Evolutionary conservation across 1,284 basidiomycete species (phyloP).

Genomic region (Puccinia novopanici): DNA sequence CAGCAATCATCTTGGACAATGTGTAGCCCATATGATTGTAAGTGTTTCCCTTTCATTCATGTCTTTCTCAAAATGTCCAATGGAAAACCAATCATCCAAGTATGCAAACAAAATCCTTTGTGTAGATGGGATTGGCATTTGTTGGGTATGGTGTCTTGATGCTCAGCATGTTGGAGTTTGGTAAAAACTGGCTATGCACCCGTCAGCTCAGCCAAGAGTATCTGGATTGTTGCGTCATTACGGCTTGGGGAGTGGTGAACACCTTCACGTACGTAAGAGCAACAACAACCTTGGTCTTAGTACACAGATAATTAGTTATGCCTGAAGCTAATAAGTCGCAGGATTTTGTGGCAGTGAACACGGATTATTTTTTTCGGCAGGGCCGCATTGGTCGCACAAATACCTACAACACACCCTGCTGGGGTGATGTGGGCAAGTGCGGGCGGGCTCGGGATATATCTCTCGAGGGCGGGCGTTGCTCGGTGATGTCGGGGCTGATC

Average conservation of each 20-base stretch:
- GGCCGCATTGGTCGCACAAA: constrained; percentile 78
- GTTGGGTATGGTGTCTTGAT: constrained; percentile 83
- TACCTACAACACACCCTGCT: constrained; percentile 88
- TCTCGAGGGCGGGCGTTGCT: constrained; percentile 79
- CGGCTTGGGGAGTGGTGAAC: constrained; percentile 70
- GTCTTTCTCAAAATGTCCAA: constrained; percentile 69
- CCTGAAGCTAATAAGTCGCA: constrained; percentile 51
- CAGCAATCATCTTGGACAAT: constrained; percentile 68
- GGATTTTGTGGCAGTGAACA: constrained; percentile 6
- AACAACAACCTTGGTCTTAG: too few species aligned
- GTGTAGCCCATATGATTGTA: constrained; percentile 69
- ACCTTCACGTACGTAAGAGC: constrained; percentile 75
- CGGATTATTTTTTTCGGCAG: constrained; percentile 57
- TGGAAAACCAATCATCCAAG: constrained; percentile 36
- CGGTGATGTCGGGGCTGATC: constrained; percentile 80
- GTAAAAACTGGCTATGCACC: constrained; percentile 75
- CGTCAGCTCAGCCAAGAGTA: constrained; percentile 71
- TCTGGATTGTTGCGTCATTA: constrained; percentile 86
- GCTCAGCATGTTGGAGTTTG: constrained; percentile 77
- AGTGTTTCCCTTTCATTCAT: background rate
- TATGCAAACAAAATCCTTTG: too few species aligned
- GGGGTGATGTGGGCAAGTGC: constrained; percentile 75
- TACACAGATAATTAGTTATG: too few species aligned
- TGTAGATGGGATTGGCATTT: constrained; percentile 55
- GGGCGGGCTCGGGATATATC: constrained; percentile 81